Evolutionary conservation across 1,139 yeast species (phyloP), one percentile per base, ranked within the genome.

Genomic region (Scheffersomyces illinoinensis): DNA sequence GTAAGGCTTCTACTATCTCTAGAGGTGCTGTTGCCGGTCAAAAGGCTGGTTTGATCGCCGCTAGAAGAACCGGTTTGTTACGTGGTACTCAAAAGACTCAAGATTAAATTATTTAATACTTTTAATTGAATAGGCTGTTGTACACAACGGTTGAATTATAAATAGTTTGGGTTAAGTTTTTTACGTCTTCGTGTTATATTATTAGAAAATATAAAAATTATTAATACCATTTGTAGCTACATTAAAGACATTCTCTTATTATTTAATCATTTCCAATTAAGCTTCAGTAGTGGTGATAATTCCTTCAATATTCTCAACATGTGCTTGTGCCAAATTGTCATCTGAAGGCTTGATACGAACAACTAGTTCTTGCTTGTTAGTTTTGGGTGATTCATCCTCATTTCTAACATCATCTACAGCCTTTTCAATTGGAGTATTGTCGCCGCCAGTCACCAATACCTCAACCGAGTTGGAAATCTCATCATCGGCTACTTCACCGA

Each of bases 1-100:
- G 99, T 93, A 95, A 95, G 90, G 99, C 99, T 80, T 95, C 99
- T 77, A 95, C 99, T 79, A 95, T 95, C 78, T 90, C 97, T 74
- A 93, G 99, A 91, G 97, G 97, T 84, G 98, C 99, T 76, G 99
- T 95, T 82, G 86, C 99, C 77, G 99, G 99, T 93, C 99, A 95
- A 88, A 95, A 95, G 96, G 97, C 97, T 82, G 99, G 99, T 95
- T 93, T 95, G 81, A 96, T 96, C 82, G 99, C 99, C 78, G 99
- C 99, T 82, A 93, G 99, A 92, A 93, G 99, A 91, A 96, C 99
- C 77, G 98, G 99, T 95, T 91, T 96, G 85, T 90, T 96, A 85
- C 95, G 99, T 87, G 99, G 99, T 93, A 92, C 99, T 79, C 98
- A 93, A 87, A 93, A 95, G 88, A 88, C 93, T 83, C 90, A 89